A percentile compares a stretch with the other conserved stretches of the same genome.
These are phyloP conservation scores for Penicillium sp. DNA, from an alignment of 2,329 filamentous ascomycete species.

Conservation along the genomic window DNA sequence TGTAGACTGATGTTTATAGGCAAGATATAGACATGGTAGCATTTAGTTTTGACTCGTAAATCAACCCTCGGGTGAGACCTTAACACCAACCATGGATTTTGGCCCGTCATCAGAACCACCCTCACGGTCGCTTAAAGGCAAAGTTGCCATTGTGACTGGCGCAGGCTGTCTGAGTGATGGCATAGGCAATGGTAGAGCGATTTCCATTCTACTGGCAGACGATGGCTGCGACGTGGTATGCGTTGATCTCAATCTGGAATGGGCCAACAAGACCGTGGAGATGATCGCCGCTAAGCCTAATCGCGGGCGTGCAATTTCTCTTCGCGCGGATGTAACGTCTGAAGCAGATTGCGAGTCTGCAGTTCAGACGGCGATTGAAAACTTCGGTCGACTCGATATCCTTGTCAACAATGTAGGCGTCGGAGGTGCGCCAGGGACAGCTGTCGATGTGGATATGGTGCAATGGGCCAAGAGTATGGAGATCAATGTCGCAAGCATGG, in stretches of 20 bases:
- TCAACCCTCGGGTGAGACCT: constrained; percentile 5
- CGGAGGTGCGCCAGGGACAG: constrained; percentile 64
- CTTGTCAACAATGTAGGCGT: constrained; percentile 71
- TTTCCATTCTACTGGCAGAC: constrained; percentile 64
- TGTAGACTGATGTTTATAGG: not conserved
- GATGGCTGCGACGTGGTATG: constrained; percentile 66
- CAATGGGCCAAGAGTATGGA: constrained; percentile 64
- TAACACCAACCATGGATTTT: constrained; percentile 24
- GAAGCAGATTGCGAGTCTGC: constrained; percentile 58
- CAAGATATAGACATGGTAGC: not conserved
- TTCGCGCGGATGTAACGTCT: constrained; percentile 60
- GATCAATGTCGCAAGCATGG: constrained; percentile 70
- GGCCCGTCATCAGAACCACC: constrained; percentile 30
- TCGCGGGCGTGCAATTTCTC: constrained; percentile 41
- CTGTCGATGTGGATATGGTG: constrained; percentile 65
- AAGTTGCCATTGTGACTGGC: constrained; percentile 60
- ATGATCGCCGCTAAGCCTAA: constrained; percentile 54
- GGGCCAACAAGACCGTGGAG: constrained; percentile 60
- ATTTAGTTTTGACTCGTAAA: not conserved
- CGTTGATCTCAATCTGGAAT: constrained; percentile 58
- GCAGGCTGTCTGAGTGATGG: constrained; percentile 63
- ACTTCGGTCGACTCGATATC: constrained; percentile 66
- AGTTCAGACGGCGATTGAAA: constrained; percentile 43
- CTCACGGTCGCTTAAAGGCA: constrained; percentile 34
- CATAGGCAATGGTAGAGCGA: constrained; percentile 65